A percentile compares a stretch with the other conserved stretches of the same genome.
Evolutionary conservation across 768 basidiomycete genomes (phyloP).

Genomic region (Amanita jacksonii): DNA sequence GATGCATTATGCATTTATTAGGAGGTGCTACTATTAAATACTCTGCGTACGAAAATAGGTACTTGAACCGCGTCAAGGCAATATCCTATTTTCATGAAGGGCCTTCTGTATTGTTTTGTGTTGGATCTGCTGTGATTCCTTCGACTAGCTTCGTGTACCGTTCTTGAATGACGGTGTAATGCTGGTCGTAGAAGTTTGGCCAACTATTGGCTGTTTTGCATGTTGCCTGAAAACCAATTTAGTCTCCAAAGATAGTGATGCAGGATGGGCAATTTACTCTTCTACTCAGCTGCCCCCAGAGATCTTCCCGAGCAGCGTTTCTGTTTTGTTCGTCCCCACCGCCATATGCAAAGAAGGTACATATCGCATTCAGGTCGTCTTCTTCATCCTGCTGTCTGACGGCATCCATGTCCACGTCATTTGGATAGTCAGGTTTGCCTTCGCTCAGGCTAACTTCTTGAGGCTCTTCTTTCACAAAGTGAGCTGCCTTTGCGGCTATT

Average conservation of each 20-base stretch:
- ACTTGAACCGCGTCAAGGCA: no score
- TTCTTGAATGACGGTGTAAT: slow-evolving; percentile 30
- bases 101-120: not conserved
- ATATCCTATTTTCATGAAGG: no score
- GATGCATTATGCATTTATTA: no score
- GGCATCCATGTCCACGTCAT: not conserved
- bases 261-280: slow-evolving; percentile 26
- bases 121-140: not conserved
- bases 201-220: slow-evolving; percentile 35
- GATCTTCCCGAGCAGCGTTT: slow-evolving; percentile 21
- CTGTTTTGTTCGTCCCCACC: slow-evolving; percentile 37
- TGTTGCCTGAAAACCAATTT: slow-evolving; percentile 20
- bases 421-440: not conserved
- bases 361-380: slow-evolving; percentile 42
- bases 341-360: slow-evolving; percentile 44
- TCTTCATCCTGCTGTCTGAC: slow-evolving; percentile 13
- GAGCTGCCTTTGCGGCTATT: slow-evolving; percentile 14
- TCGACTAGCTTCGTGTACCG: slow-evolving; percentile 26
- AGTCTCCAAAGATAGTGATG: not conserved
- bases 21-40: no score
- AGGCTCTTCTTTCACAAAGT: slow-evolving; percentile 10
- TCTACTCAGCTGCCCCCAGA: slow-evolving; percentile 41
- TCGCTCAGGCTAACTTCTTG: not conserved
- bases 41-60: no score
- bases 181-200: slow-evolving; percentile 41